Evolutionary conservation across 805 yeast species (phyloP).

Genomic region (Candida hispaniensis): DNA sequence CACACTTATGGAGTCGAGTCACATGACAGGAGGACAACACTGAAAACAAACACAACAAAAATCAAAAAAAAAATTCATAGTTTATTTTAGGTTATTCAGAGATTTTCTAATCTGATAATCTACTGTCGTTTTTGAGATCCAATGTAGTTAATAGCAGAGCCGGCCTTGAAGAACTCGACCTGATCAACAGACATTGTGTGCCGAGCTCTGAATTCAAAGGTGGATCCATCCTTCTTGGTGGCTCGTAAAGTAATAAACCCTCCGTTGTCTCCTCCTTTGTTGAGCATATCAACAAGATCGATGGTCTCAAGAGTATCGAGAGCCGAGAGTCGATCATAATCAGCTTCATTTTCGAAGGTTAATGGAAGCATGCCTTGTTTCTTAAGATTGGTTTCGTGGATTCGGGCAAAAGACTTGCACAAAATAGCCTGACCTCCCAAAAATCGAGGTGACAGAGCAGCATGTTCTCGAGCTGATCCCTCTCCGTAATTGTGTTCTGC

Average conservation of each 20-base stretch:
- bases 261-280: constrained; percentile 78
- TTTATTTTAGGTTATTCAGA: no score
- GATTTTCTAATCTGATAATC: no score
- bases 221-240: constrained; percentile 59
- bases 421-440: constrained; percentile 82
- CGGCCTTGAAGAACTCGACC: constrained; percentile 91
- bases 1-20: no score
- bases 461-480: constrained; percentile 99
- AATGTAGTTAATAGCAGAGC: constrained; percentile 90
- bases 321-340: constrained; percentile 68
- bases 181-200: constrained; percentile 98
- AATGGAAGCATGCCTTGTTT: constrained; percentile 97
- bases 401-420: constrained; percentile 94
- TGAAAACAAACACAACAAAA: no score
- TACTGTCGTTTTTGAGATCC: no score
- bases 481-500: constrained; percentile 99
- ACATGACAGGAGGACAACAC: no score
- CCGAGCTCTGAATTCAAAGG: constrained; percentile 60
- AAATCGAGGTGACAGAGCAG: constrained; percentile 91
- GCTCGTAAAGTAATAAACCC: constrained; percentile 64
- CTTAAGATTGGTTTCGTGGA: constrained; percentile 95
- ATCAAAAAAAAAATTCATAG: no score
- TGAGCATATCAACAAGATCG: constrained; percentile 63
- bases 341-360: constrained; percentile 81
- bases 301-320: constrained; percentile 73